phyloP scores from a whole-genome alignment of 371 early-diverging fungal species.

The Lichtheimia hyalospora region DNA sequence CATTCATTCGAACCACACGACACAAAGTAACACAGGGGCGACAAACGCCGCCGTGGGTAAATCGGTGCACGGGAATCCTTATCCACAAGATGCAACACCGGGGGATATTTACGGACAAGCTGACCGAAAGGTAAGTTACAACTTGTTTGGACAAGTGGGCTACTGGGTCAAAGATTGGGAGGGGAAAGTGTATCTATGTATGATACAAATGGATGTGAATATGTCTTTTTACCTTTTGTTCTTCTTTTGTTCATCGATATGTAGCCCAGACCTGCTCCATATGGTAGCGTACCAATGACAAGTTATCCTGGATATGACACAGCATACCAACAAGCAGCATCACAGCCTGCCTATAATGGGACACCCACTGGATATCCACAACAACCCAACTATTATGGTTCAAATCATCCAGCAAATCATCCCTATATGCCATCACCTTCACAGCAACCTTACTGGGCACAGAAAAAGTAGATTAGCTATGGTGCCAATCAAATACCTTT shows the following conservation, averaged over 20 bases:
- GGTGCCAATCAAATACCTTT: not conserved
- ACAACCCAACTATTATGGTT: not conserved
- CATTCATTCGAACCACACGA: constrained; percentile 12
- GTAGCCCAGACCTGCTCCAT: constrained; percentile 5
- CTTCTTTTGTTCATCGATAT: not conserved
- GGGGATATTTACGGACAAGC: constrained; percentile 10
- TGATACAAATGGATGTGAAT: not conserved
- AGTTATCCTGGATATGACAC: constrained; percentile 6
- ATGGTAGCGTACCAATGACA: constrained; percentile 13
- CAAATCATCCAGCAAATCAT: constrained; percentile 1
- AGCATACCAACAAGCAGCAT: not conserved
- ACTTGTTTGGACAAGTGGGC: too few relatives aligned
- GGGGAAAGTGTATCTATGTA: not conserved
- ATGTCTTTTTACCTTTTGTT: not conserved
- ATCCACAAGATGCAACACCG: constrained; percentile 5
- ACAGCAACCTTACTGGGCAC: not conserved
- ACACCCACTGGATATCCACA: not conserved
- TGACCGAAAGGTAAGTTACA: constrained; percentile 13
- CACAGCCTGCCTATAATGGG: not conserved
- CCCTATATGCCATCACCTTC: not conserved
- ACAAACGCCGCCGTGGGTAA: constrained; percentile 21
- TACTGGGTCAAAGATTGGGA: not conserved
- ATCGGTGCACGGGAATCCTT: constrained; percentile 14
- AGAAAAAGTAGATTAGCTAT: not conserved
- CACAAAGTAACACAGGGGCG: constrained; percentile 15